Base-by-base conservation (phyloP, 129 eudicot genomes). In the Arctium lappa region DNA sequence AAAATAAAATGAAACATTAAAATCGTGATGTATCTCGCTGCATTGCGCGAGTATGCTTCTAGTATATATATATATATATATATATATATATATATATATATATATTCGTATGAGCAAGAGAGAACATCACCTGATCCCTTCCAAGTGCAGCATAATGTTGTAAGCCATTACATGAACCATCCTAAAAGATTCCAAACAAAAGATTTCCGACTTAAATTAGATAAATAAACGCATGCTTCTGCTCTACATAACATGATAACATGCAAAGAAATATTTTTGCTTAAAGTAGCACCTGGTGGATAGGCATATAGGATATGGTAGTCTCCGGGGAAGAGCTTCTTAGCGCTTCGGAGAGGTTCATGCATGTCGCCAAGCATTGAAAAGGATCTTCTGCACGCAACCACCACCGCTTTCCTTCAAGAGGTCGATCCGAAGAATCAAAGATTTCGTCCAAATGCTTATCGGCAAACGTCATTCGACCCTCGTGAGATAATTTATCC, bases 81-180 rank as follows among this genome's bases (percentile, higher is more conserved):
- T 33, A 33, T 33, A 33, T 33, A 33, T 33, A 33, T 33, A 33
- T 33, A 33, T 33, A 2, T 33, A 33, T 1, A 2, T 33, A 33
- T 33, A 33, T 37, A 2, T 37, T 60, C 68, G 5, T 37, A 36
- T 16, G 65, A 72, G 27, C 16, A n/a, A 60, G 46, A 63, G 18
- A 22, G 34, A 18, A 76, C 16, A 44, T 63, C 93, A 95, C 99
- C 99, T 89, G 88, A 91, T 95, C 99, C 87, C 98, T 89, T 74
- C 99, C 99, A 83, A 95, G 97, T 78, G 99, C 99, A 80, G 98
- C 98, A 84, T 95, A 95, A 85, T 95, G 98, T 88, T 95, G 97
- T 82, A 95, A 86, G 70, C 98, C 98, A 80, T 95, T 95, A 86
- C 98, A 95, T 4, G 97, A 95, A 73, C 98, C 98, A 87, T 95